Conservation (phyloP, 2,329 filamentous ascomycete genomes). For the Talaromyces sp. region DNA sequence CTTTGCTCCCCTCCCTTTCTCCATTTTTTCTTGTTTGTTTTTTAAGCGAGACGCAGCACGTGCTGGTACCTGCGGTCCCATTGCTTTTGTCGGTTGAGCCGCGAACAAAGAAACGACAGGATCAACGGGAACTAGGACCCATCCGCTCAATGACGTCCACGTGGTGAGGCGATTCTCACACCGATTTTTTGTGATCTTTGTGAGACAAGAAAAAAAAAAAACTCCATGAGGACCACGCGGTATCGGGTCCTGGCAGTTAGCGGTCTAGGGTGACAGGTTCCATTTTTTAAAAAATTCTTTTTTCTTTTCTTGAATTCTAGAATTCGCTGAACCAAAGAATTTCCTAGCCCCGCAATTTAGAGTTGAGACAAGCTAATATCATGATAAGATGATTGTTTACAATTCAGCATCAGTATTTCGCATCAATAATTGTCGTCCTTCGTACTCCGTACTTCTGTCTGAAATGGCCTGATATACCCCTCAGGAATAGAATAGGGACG, state of each 20-base stretch:
- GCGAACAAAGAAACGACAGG: background rate
- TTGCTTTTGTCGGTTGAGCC: slow-evolving; percentile 10
- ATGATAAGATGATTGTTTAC: slow-evolving; percentile 29
- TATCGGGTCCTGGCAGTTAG: slow-evolving; percentile 16
- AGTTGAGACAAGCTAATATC: slow-evolving; percentile 28
- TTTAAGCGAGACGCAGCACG: background rate
- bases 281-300: background rate
- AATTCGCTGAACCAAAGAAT: background rate
- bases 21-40: background rate
- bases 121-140: slow-evolving; percentile 5
- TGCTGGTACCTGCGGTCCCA: background rate
- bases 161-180: slow-evolving; percentile 17
- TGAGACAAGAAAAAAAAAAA: too few relatives aligned
- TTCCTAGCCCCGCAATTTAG: slow-evolving; percentile 23
- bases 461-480: background rate
- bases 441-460: background rate
- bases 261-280: slow-evolving; percentile 5
- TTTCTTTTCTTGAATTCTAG: background rate
- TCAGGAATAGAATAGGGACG: background rate
- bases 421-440: too few relatives aligned
- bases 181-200: slow-evolving; percentile 25
- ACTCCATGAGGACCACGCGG: too few relatives aligned
- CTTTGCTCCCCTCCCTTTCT: background rate
- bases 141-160: slow-evolving; percentile 7
- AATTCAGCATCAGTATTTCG: too few relatives aligned